Conservation (phyloP, 805 yeast genomes). For the Teunomyces tritomae region DNA sequence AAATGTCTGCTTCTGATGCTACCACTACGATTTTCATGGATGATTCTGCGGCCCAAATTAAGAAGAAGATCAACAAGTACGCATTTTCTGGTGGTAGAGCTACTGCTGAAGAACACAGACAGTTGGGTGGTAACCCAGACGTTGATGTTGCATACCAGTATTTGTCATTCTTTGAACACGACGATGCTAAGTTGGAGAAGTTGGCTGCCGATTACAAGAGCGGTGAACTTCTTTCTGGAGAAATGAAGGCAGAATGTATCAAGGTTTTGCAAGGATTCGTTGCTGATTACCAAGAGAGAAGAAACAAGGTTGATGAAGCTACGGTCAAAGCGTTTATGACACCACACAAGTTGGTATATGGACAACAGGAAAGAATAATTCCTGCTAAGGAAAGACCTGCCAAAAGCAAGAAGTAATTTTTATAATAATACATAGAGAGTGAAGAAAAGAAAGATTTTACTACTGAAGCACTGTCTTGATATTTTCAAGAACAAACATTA, state of each 20-base stretch:
- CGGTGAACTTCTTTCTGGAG: constrained; percentile 89
- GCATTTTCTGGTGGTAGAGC: constrained; percentile 95
- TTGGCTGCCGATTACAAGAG: constrained; percentile 63
- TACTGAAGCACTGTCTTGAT: constrained; percentile 7
- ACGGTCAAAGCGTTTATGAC: constrained; percentile 70
- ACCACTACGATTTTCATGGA: constrained; percentile 92
- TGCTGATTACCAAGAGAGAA: constrained; percentile 74
- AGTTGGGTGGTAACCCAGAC: constrained; percentile 89
- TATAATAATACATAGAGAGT: not conserved
- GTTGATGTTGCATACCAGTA: constrained; percentile 95
- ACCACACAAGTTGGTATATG: constrained; percentile 78
- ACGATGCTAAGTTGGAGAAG: constrained; percentile 71
- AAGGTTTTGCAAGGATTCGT: constrained; percentile 78
- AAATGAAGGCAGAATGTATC: constrained; percentile 85
- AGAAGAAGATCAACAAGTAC: constrained; percentile 91
- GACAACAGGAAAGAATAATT: constrained; percentile 69
- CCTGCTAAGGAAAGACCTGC: constrained; percentile 55
- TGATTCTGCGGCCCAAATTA: constrained; percentile 87
- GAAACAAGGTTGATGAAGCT: constrained; percentile 62
- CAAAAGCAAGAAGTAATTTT: constrained; percentile 34
- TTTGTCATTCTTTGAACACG: constrained; percentile 82
- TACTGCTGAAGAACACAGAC: constrained; percentile 86
- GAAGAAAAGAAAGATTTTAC: not conserved
- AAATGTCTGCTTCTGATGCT: constrained; percentile 94
- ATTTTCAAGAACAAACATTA: constrained; percentile 41